phyloP scores from a whole-genome alignment of 2,329 filamentous ascomycete genomes.

The Microsporum ferrugineum region DNA sequence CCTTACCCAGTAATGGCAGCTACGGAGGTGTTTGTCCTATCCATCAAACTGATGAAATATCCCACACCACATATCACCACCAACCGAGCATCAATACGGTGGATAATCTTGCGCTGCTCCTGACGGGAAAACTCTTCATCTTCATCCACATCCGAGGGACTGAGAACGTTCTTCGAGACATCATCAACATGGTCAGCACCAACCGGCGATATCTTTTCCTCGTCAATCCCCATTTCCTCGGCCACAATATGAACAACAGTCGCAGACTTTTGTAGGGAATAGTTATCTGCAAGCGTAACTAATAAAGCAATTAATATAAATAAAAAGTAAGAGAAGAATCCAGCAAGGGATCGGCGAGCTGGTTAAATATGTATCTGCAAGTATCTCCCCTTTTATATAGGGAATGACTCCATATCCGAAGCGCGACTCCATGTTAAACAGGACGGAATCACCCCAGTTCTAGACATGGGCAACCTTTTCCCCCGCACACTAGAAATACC shows the following conservation, averaged over 20 bases:
- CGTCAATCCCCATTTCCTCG: conserved; percentile 8
- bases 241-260: neutral
- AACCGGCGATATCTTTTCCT: conserved; percentile 9
- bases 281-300: neutral
- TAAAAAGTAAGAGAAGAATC: neutral
- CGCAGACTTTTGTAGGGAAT: neutral
- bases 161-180: neutral
- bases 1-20: conserved; percentile 56
- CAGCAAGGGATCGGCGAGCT: neutral
- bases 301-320: neutral
- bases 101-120: conserved; percentile 58
- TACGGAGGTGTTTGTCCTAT: conserved; percentile 63
- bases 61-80: conserved; percentile 52
- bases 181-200: conserved; percentile 10
- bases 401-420: neutral
- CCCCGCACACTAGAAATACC: too few relatives aligned
- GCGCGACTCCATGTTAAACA: neutral
- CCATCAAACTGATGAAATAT: conserved; percentile 68
- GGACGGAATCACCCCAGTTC: neutral
- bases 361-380: too few relatives aligned
- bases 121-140: conserved; percentile 39
- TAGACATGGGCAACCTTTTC: too few relatives aligned
- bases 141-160: conserved; percentile 10
- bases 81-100: conserved; percentile 55
- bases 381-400: neutral